phyloP scores from a whole-genome alignment of 148 eudicot species.

The Diospyros lotus region DNA sequence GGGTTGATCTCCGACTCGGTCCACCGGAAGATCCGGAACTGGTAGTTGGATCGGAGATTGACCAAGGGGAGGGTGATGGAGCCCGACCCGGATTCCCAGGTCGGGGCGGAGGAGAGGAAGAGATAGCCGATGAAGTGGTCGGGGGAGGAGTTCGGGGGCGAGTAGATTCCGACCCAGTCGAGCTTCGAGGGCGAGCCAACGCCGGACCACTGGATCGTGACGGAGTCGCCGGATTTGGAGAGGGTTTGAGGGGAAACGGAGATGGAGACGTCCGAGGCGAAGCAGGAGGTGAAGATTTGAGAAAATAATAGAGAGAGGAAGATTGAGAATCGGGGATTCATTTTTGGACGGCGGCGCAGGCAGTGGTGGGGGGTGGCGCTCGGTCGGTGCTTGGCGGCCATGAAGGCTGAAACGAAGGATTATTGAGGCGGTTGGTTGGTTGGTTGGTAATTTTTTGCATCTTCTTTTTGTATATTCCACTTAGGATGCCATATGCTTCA shows the following conservation, averaged over 20 bases:
- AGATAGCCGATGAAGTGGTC: conserved; percentile 72
- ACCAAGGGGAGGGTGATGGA: conserved; percentile 55
- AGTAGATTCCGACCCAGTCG: conserved; percentile 90
- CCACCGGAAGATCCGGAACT: conserved; percentile 85
- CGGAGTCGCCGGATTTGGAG: conserved; percentile 53
- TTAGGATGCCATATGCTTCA: no score
- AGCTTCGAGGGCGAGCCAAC: conserved; percentile 56
- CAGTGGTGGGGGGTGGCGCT: neutral
- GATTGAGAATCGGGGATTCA: conserved; percentile 10
- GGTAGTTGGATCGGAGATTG: conserved; percentile 69
- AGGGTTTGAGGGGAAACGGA: conserved; percentile 43
- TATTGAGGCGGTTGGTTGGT: no score
- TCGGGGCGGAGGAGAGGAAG: conserved; percentile 44
- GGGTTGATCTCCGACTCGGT: conserved; percentile 52
- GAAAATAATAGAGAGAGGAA: conserved; percentile 12
- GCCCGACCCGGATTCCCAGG: conserved; percentile 80
- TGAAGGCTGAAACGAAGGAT: no score
- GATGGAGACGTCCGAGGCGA: conserved; percentile 27
- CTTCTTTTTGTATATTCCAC: no score
- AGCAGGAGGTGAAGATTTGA: conserved; percentile 15
- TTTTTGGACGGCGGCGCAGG: neutral
- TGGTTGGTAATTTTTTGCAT: no score
- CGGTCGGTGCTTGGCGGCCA: no score
- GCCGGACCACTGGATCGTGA: conserved; percentile 58
- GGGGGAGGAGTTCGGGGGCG: conserved; percentile 54